Percentiles rank a stretch among this genome's conserved stretches.
Conservation (phyloP, 305 asterid species). For the Vinca major region DNA sequence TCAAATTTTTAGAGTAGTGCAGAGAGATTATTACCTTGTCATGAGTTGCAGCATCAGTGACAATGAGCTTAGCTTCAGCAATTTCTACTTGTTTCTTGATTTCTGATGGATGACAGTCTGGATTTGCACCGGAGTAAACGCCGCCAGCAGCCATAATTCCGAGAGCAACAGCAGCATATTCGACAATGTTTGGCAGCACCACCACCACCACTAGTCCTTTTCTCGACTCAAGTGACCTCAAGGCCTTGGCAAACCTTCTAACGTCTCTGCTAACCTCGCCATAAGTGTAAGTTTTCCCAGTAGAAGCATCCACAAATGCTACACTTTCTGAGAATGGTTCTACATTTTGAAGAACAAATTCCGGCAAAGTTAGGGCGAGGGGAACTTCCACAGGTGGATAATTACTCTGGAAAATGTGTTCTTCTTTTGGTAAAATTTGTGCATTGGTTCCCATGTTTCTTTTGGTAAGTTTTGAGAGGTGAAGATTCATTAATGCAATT, state of each 20-base stretch:
- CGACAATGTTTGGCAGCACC: conserved; percentile 67
- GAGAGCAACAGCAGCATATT: conserved; percentile 65
- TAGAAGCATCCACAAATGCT: conserved; percentile 71
- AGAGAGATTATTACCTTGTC: conserved; percentile 40
- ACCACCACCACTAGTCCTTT: conserved; percentile 75
- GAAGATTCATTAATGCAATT: not conserved
- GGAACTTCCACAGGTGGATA: conserved; percentile 64
- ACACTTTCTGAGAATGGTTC: conserved; percentile 44
- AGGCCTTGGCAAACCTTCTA: conserved; percentile 67
- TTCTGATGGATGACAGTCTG: conserved; percentile 56
- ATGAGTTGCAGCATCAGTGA: conserved; percentile 66
- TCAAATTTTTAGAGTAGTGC: too few species aligned
- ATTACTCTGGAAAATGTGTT: conserved; percentile 63
- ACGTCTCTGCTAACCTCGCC: conserved; percentile 51
- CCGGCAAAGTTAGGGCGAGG: conserved; percentile 54
- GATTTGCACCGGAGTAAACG: conserved; percentile 82
- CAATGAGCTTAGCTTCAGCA: conserved; percentile 73
- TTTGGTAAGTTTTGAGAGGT: not conserved
- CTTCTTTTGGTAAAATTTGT: conserved; percentile 30
- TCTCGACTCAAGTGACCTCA: conserved; percentile 75
- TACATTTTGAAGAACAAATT: conserved; percentile 54
- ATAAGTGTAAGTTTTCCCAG: conserved; percentile 61
- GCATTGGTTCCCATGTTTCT: conserved; percentile 40
- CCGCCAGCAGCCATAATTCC: conserved; percentile 97
- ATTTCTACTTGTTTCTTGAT: conserved; percentile 79